Conservation (phyloP, 306 rosid species). For the Luffa acutangula region DNA sequence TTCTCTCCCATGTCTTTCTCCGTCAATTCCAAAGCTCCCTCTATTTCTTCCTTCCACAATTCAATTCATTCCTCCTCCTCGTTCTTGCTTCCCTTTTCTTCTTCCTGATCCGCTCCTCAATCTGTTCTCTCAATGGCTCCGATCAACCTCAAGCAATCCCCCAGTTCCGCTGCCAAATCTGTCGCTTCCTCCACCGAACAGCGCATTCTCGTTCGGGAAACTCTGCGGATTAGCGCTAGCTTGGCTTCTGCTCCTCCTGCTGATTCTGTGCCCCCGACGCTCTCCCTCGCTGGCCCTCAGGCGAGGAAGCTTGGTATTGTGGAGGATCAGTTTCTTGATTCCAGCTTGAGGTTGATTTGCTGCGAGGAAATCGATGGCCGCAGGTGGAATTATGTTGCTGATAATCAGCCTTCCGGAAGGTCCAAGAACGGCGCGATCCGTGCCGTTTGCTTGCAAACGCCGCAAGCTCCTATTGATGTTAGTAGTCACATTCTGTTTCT, state of each 20-base stretch:
- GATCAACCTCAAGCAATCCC: slow-evolving; percentile 39
- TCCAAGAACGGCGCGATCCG: slow-evolving; percentile 62
- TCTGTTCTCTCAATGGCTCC: slow-evolving; percentile 31
- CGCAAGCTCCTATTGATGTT: slow-evolving; percentile 60
- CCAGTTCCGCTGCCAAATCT: slow-evolving; percentile 24
- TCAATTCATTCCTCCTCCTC: background rate
- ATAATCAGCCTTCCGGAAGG: slow-evolving; percentile 30
- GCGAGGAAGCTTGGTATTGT: slow-evolving; percentile 13
- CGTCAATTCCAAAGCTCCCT: slow-evolving; percentile 11
- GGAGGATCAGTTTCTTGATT: slow-evolving; percentile 26
- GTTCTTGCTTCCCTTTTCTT: background rate
- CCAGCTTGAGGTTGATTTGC: slow-evolving; percentile 54
- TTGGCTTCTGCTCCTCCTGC: slow-evolving; percentile 46
- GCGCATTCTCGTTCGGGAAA: slow-evolving; percentile 57
- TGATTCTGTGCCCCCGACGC: slow-evolving; percentile 9
- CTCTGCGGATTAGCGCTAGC: slow-evolving; percentile 73
- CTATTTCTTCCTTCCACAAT: background rate
- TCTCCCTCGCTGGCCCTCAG: slow-evolving; percentile 14
- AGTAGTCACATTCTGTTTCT: background rate
- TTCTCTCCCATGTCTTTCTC: background rate
- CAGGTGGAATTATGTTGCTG: slow-evolving; percentile 77
- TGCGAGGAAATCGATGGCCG: slow-evolving; percentile 87
- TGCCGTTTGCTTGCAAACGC: slow-evolving; percentile 50
- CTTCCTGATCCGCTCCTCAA: background rate
- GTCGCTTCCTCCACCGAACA: slow-evolving; percentile 42